Evolutionary conservation across 2,329 filamentous ascomycete species (phyloP).

Genomic region (Fusarium pseudoanthophilum): DNA sequence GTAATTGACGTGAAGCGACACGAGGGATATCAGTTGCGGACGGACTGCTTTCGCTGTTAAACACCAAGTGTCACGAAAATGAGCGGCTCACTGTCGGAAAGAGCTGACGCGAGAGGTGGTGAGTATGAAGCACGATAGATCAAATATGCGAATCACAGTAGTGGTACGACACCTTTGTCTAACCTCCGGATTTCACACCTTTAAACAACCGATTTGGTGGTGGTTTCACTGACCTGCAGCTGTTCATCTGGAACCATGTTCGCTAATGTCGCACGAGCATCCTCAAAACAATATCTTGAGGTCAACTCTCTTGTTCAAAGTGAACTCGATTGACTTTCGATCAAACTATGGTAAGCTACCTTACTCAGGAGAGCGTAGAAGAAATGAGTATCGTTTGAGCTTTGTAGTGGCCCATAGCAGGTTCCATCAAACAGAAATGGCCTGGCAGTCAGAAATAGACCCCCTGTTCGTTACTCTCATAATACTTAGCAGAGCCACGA

Average conservation of each 20-base stretch:
- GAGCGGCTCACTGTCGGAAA: background rate
- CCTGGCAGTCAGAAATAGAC: rapidly evolving
- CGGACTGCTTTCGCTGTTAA: rapidly evolving
- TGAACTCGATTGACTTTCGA: rapidly evolving
- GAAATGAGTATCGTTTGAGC: rapidly evolving
- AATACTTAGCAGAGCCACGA: background rate
- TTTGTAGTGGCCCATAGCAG: rapidly evolving
- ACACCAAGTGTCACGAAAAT: rapidly evolving
- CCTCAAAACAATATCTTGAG: background rate
- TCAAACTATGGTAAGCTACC: no score
- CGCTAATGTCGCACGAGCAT: background rate
- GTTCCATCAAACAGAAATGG: background rate
- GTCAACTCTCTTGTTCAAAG: background rate
- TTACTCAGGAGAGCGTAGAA: rapidly evolving
- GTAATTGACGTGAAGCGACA: no score
- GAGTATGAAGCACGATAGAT: background rate
- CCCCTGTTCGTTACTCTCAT: rapidly evolving
- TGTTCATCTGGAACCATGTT: background rate
- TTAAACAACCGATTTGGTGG: rapidly evolving
- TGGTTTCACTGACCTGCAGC: background rate
- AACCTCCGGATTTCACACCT: rapidly evolving
- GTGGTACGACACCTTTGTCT: no score
- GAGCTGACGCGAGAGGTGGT: rapidly evolving
- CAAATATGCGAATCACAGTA: background rate
- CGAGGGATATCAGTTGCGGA: rapidly evolving